Conservation (phyloP, 257 asterid genomes). For the Ocimum tenuiflorum region DNA sequence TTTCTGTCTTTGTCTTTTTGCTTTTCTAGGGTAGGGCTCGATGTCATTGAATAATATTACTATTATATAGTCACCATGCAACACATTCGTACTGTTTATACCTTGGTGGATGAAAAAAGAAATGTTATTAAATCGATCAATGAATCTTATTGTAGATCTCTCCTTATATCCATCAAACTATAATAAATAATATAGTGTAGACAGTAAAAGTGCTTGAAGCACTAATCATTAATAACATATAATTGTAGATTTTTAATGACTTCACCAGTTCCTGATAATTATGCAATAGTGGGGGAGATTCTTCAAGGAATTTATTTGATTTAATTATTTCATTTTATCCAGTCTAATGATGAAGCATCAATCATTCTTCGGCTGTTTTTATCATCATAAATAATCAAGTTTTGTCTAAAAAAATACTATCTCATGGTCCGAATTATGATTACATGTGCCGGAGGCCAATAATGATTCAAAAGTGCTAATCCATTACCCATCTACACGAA, state of each 20-base stretch:
- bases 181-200: too few species aligned
- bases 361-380: not conserved
- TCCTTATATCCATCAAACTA: too few species aligned
- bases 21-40: conserved; percentile 33
- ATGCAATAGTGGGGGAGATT: conserved; percentile 6
- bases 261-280: not conserved
- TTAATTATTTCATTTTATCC: conserved; percentile 2
- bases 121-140: not conserved
- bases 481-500: not conserved
- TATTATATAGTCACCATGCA: conserved; percentile 10
- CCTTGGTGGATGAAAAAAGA: conserved; percentile 9
- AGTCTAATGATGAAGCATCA: conserved; percentile 8
- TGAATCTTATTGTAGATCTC: conserved; percentile 2
- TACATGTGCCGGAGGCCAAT: not conserved
- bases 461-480: conserved; percentile 8
- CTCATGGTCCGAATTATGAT: not conserved
- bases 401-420: not conserved
- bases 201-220: too few species aligned
- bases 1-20: conserved; percentile 22
- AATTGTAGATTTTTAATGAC: not conserved
- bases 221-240: too few species aligned
- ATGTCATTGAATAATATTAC: conserved; percentile 11
- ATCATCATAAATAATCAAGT: not conserved
- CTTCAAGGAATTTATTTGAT: not conserved
- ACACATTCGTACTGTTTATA: not conserved